These are phyloP conservation scores for Populus trichocarpa DNA, from an alignment of 441 rosid species.

Conservation along the genomic window DNA sequence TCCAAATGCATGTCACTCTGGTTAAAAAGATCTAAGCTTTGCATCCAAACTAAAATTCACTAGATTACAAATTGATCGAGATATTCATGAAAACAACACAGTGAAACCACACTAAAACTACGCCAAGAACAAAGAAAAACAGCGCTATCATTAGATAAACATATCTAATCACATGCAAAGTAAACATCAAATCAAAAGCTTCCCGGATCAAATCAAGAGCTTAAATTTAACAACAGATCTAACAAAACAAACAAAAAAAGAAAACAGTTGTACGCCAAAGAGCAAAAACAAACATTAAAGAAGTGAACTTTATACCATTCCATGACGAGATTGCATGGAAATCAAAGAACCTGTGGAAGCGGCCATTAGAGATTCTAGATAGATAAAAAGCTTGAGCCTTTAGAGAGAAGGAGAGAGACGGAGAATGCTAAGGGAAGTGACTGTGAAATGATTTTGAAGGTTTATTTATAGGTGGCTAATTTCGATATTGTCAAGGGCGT, in stretches of 20 bases:
- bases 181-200: not conserved
- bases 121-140: not conserved
- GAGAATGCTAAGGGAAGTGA: too few species aligned
- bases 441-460: not conserved
- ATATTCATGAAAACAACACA: not conserved
- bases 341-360: not conserved
- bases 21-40: constrained; percentile 1
- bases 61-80: not conserved
- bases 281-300: not conserved
- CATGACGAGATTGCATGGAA: not conserved
- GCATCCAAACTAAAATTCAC: not conserved
- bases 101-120: not conserved
- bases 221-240: constrained; percentile 13
- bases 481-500: not conserved
- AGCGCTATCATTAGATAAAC: not conserved
- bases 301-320: not conserved
- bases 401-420: too few species aligned
- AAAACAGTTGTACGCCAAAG: too few species aligned
- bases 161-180: constrained; percentile 7
- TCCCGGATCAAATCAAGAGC: constrained; percentile 14
- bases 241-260: not conserved
- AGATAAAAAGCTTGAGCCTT: not conserved
- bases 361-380: not conserved
- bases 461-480: constrained; percentile 1
- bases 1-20: not conserved